Conservation (phyloP, 2,329 filamentous ascomycete genomes). For the Venturia effusa region DNA sequence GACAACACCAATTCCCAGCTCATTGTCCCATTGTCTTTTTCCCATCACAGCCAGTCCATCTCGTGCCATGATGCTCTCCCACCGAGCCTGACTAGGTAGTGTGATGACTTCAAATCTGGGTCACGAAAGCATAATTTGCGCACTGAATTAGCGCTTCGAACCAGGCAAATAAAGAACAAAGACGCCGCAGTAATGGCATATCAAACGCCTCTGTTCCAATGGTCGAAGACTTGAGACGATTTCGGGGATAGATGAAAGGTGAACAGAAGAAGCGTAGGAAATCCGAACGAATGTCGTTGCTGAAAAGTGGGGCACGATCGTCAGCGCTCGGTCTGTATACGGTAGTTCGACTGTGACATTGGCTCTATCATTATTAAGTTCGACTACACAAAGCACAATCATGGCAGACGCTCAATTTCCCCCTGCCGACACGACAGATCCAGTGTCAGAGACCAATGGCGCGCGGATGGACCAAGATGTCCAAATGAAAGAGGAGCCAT, state of each 20-base stretch:
- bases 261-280: neutral
- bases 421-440: neutral
- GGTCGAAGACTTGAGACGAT: neutral
- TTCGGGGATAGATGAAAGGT: neutral
- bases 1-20: neutral
- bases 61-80: neutral
- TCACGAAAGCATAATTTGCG: neutral
- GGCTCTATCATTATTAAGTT: no score
- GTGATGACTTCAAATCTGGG: neutral
- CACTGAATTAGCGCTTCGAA: neutral
- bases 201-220: neutral
- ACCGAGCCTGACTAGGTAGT: neutral
- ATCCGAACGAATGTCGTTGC: neutral
- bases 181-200: neutral
- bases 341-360: no score
- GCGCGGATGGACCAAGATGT: neutral
- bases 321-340: no score
- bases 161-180: neutral
- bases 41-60: neutral
- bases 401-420: neutral
- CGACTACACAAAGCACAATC: neutral
- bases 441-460: neutral
- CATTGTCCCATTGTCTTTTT: neutral
- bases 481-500: conserved; percentile 7
- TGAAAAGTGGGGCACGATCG: neutral